These are phyloP conservation scores for Phytophthora pseudosyringae DNA, from an alignment of 352 stramenopile genomes.

Conservation along the genomic window DNA sequence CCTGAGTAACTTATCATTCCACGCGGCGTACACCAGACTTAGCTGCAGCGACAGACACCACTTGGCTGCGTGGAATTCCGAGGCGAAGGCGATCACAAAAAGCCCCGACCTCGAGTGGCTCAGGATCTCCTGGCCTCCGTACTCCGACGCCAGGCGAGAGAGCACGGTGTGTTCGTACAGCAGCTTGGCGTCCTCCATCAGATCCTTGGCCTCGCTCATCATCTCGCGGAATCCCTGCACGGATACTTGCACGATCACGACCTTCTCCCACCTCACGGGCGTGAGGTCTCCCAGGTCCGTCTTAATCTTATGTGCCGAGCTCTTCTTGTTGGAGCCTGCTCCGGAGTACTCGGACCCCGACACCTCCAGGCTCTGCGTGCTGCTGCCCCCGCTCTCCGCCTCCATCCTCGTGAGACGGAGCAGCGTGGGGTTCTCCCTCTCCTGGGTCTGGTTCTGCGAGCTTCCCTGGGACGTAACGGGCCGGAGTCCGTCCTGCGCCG, in stretches of 20 bases:
- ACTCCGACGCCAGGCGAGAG: conserved; percentile 82
- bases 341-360: conserved; percentile 45
- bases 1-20: conserved; percentile 89
- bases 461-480: conserved; percentile 12
- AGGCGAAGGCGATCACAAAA: conserved; percentile 86
- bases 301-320: conserved; percentile 72
- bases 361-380: conserved; percentile 31
- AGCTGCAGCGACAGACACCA: conserved; percentile 89
- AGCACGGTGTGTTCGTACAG: conserved; percentile 89
- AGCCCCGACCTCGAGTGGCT: conserved; percentile 78
- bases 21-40: conserved; percentile 85
- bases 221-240: conserved; percentile 86
- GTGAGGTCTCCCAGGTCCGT: conserved; percentile 79
- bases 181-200: conserved; percentile 89
- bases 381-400: conserved; percentile 31
- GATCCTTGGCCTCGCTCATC: conserved; percentile 73
- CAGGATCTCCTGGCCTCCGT: conserved; percentile 82
- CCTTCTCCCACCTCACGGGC: conserved; percentile 81
- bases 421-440: conserved; percentile 27
- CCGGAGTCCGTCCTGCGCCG: conserved; percentile 12
- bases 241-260: conserved; percentile 86
- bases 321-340: conserved; percentile 54
- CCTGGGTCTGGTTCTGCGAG: conserved; percentile 17
- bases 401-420: conserved; percentile 31
- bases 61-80: conserved; percentile 88